Evolutionary conservation across 2,329 filamentous ascomycete species (phyloP).

Genomic region (Aspergillus glaucus): DNA sequence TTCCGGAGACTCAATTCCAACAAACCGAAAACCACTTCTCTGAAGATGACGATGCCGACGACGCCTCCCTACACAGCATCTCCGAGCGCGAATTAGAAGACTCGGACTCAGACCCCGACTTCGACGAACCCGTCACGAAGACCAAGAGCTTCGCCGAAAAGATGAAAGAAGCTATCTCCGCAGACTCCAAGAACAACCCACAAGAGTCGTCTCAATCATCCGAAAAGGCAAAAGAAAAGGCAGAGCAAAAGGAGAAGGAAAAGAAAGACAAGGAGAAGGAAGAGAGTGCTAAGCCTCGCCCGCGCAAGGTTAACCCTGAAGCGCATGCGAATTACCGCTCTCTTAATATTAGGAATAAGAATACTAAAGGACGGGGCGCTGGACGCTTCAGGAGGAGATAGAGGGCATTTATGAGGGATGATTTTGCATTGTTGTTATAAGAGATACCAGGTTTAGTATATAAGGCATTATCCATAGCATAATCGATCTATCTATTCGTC

Average conservation of each 20-base stretch:
- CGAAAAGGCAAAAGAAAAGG: slow-evolving; percentile 8
- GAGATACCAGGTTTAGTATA: slow-evolving; percentile 14
- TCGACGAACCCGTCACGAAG: slow-evolving; percentile 14
- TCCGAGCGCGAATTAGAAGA: slow-evolving; percentile 21
- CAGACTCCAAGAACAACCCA: slow-evolving; percentile 10
- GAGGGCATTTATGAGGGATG: slow-evolving; percentile 12
- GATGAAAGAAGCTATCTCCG: slow-evolving; percentile 31
- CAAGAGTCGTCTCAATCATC: slow-evolving; percentile 11
- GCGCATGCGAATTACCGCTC: slow-evolving; percentile 46
- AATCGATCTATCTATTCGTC: slow-evolving; percentile 1
- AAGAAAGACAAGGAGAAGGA: slow-evolving; percentile 18
- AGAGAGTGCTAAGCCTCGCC: slow-evolving; percentile 15
- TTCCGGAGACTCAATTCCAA: slow-evolving; percentile 24
- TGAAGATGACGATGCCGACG: slow-evolving; percentile 13
- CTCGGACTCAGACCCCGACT: slow-evolving; percentile 26
- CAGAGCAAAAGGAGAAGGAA: slow-evolving; percentile 10
- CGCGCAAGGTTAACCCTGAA: slow-evolving; percentile 37
- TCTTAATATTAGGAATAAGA: slow-evolving; percentile 40
- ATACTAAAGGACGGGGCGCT: slow-evolving; percentile 25
- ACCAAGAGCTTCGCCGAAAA: slow-evolving; percentile 31
- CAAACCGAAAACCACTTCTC: slow-evolving; percentile 2
- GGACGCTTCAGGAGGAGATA: slow-evolving; percentile 35
- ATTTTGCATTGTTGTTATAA: slow-evolving; percentile 6
- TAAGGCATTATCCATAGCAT: slow-evolving; percentile 3
- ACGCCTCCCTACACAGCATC: slow-evolving; percentile 21